Evolutionary conservation across 75 land plant species (phyloP), one percentile per base, ranked within the genome.

Genomic region (Adiantum capillusveneris): DNA sequence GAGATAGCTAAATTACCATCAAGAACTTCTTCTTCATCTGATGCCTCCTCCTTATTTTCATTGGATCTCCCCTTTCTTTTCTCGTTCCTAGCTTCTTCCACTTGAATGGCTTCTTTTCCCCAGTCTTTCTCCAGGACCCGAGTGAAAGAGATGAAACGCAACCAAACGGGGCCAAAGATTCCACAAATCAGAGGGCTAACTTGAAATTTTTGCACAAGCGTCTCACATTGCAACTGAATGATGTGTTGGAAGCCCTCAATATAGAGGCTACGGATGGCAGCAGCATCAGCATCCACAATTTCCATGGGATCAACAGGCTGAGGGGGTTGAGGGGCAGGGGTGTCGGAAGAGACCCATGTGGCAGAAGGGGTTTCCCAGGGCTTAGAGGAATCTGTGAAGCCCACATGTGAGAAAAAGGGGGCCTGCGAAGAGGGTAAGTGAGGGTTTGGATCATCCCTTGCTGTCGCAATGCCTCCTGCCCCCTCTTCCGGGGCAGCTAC

Each of bases 221-320:
- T 74, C 77, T 90, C 82, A 29, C 90, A 95, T 56, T 90, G 99
- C 65, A 70, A 34, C 71, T 86, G 71, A 39, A 94, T 61, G 64
- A 90, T 84, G 37, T 77, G 25, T 71, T 94, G 91, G 64, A 94
- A 0, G n/a, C 98, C 98, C 73, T 75, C 72, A 44, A 90, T 66
- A 50, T 94, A 90, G 39, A 72, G 68, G 43, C 45, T 49, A 69
- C 85, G 56, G 21, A 73, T 66, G 11, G 56, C 2, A 18, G 41
- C 29, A n/a, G 62, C 53, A 13, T 56, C 31, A 25, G 31, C 49
- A 22, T 65, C 68, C 57, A 46, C 11, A 24, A 29, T 37, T 1
- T 67, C 65, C 41, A 46, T 44, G 6, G 50, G 50, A 22, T 55
- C 19, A 18, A 18, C 29, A 53, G 69, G 1, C 61, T 22, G 6